Conservation (phyloP, 1,284 basidiomycete genomes). For the Tylopilus sp. region DNA sequence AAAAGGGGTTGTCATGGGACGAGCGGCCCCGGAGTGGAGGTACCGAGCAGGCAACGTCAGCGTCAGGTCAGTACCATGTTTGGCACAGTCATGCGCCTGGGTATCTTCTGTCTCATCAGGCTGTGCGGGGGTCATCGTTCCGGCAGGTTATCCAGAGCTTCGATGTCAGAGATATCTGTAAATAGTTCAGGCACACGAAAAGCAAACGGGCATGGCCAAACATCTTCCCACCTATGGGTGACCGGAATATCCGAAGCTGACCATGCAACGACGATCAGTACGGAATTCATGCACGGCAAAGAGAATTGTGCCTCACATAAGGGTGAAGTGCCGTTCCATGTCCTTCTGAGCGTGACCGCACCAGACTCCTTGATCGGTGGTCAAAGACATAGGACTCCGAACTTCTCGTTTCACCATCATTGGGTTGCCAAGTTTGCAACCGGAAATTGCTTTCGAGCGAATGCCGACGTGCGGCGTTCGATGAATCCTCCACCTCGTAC, state of each 20-base stretch:
- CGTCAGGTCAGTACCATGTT: background rate
- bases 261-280: slow-evolving; percentile 12
- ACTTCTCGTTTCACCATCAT: slow-evolving; percentile 15
- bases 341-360: slow-evolving; percentile 33
- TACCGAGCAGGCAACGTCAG: background rate
- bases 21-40: background rate
- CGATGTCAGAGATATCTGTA: slow-evolving; percentile 29
- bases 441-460: slow-evolving; percentile 27
- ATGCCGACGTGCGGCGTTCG: slow-evolving; percentile 11
- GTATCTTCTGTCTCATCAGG: slow-evolving; percentile 6
- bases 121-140: slow-evolving; percentile 19
- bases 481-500: slow-evolving; percentile 28
- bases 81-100: background rate
- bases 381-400: slow-evolving; percentile 32
- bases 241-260: slow-evolving; percentile 31
- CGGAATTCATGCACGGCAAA: background rate
- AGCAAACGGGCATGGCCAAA: background rate
- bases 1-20: background rate
- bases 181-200: slow-evolving; percentile 5
- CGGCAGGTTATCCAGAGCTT: slow-evolving; percentile 22
- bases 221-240: slow-evolving; percentile 28
- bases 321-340: slow-evolving; percentile 25
- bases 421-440: slow-evolving; percentile 23
- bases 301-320: slow-evolving; percentile 24
- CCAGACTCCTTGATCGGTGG: slow-evolving; percentile 24